Conservation (phyloP, 441 rosid species). For the Gossypium trilobum region DNA sequence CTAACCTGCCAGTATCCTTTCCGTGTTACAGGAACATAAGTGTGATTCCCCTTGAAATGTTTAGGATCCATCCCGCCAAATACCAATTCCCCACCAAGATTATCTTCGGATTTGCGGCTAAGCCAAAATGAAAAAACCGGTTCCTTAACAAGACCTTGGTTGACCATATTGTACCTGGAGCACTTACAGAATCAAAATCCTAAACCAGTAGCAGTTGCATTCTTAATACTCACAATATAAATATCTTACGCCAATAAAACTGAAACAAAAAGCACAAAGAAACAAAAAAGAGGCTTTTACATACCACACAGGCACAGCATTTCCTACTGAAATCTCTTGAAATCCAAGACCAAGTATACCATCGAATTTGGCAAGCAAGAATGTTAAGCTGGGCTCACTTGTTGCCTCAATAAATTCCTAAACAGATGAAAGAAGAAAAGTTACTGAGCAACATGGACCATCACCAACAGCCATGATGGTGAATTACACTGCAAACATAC, state of each 20-base stretch:
- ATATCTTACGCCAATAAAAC: neutral
- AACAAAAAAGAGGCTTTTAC: neutral
- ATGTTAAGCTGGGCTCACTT: conserved; percentile 61
- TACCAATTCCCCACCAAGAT: conserved; percentile 68
- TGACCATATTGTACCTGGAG: conserved; percentile 70
- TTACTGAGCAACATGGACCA: neutral
- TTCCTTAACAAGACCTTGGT: conserved; percentile 58
- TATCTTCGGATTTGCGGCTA: conserved; percentile 56
- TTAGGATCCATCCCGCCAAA: conserved; percentile 69
- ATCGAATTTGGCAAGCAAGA: conserved; percentile 70
- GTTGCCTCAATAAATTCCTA: conserved; percentile 86
- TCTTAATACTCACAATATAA: neutral
- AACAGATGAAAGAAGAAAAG: neutral
- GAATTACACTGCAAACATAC: neutral
- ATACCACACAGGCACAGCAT: conserved; percentile 72
- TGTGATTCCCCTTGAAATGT: conserved; percentile 64
- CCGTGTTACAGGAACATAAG: conserved; percentile 58
- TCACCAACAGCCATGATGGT: neutral
- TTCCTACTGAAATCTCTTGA: conserved; percentile 72
- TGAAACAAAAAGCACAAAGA: neutral
- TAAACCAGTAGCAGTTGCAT: neutral
- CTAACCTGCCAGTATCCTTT: conserved; percentile 88
- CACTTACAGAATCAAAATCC: conserved; percentile 2
- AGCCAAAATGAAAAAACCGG: conserved; percentile 82
- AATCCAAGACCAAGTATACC: conserved; percentile 85